Evolutionary conservation across 2,329 filamentous ascomycete species (phyloP).

Genomic region (Botrytis cinerea): DNA sequence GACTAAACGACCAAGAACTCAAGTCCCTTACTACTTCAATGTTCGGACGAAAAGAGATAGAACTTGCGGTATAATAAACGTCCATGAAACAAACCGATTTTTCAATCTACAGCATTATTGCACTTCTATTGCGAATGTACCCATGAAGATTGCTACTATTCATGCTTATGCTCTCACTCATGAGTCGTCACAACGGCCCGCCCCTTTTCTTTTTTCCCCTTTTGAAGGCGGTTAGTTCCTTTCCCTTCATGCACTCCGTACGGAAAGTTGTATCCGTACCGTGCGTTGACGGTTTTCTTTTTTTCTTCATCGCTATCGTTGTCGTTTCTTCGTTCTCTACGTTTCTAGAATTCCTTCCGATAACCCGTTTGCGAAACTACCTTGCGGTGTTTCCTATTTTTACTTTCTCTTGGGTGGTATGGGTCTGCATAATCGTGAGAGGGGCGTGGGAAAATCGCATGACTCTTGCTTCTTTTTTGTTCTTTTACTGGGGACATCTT

Average conservation of each 20-base stretch:
- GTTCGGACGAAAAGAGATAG: not conserved
- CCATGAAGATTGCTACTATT: not conserved
- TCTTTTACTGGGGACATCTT: not conserved
- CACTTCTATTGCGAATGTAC: not conserved
- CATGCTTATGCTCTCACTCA: not conserved
- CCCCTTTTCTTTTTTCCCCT: not conserved
- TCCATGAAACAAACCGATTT: not conserved
- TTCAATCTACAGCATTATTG: not conserved
- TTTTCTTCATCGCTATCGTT: not conserved
- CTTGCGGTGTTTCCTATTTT: not conserved
- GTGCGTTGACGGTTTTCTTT: not conserved
- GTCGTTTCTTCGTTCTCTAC: not conserved
- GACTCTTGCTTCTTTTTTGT: not conserved
- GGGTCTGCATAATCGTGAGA: not conserved
- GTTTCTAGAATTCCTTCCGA: not conserved
- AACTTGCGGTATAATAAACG: not conserved
- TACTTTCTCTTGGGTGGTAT: not conserved
- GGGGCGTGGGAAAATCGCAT: not conserved
- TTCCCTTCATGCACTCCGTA: not conserved
- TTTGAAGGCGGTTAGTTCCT: not conserved
- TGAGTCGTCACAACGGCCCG: not conserved
- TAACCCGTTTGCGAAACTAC: not conserved
- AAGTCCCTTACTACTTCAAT: not conserved
- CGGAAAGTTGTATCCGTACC: not conserved
- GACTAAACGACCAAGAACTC: no score